Conservation (phyloP, 345 rosid genomes). For the Gynandropsis gynandra region DNA sequence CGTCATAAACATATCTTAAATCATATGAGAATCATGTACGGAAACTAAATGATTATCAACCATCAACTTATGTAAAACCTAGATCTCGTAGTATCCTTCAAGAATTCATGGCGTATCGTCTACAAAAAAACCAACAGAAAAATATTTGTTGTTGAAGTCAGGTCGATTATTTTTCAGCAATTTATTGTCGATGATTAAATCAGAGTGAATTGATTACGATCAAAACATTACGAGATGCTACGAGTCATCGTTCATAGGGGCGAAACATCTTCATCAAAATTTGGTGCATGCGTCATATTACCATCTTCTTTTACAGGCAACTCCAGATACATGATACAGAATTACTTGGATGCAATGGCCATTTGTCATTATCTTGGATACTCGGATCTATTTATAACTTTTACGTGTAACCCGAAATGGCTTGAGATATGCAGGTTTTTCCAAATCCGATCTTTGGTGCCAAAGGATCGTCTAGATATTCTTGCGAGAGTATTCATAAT, state of each 20-base stretch:
- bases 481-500: background rate
- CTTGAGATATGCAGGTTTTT: background rate
- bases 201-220: background rate
- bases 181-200: constrained; percentile 5
- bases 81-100: background rate
- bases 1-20: too few species aligned
- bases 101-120: background rate
- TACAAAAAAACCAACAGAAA: background rate
- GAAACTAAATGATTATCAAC: too few species aligned
- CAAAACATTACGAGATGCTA: background rate
- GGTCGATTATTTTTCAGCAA: constrained; percentile 1
- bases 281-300: background rate
- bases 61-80: background rate
- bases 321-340: background rate
- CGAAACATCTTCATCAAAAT: too few species aligned
- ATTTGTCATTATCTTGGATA: constrained; percentile 2
- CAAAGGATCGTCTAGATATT: background rate
- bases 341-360: constrained; percentile 9
- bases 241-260: too few species aligned
- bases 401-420: constrained; percentile 8
- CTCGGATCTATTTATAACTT: constrained; percentile 1
- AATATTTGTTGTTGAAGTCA: background rate
- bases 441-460: too few species aligned
- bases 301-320: background rate
- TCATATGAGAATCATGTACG: too few species aligned